Conservation (phyloP, 2,329 filamentous ascomycete genomes). For the Ascochyta lentis region DNA sequence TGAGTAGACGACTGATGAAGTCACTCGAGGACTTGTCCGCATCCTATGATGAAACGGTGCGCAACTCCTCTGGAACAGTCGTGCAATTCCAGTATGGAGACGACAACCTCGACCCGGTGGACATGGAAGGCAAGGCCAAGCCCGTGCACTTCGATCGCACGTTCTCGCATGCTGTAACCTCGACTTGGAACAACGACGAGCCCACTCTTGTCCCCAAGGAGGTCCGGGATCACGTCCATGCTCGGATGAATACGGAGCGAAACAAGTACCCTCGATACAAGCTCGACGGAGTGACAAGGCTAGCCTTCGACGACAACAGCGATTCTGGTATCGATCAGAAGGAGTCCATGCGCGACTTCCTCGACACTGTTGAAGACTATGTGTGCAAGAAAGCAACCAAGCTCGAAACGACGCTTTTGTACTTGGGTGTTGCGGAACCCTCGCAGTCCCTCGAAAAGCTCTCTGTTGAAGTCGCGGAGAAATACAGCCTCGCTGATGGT, state of each 20-base stretch:
- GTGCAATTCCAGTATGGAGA: conserved; percentile 98
- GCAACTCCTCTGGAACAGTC: conserved; percentile 85
- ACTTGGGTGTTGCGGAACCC: conserved; percentile 33
- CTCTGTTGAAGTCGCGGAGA: conserved; percentile 44
- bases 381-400: conserved; percentile 69
- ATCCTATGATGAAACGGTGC: conserved; percentile 92
- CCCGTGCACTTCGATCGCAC: conserved; percentile 93
- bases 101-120: conserved; percentile 91
- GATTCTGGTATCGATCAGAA: conserved; percentile 62
- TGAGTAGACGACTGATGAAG: conserved; percentile 98
- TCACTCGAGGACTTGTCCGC: conserved; percentile 93
- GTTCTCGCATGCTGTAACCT: conserved; percentile 79
- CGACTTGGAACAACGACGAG: conserved; percentile 81
- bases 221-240: conserved; percentile 71
- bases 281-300: conserved; percentile 48
- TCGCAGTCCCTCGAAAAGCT: conserved; percentile 16
- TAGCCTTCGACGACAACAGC: conserved; percentile 73
- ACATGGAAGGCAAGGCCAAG: conserved; percentile 94
- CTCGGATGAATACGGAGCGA: conserved; percentile 72
- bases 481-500: conserved; percentile 61
- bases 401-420: conserved; percentile 58
- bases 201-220: conserved; percentile 75
- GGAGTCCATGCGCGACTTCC: conserved; percentile 83
- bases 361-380: conserved; percentile 78
- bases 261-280: conserved; percentile 55